Percentiles rank a stretch among this genome's conserved stretches.
Conservation (phyloP, 2,329 filamentous ascomycete genomes). For the Botrytis squamosa region DNA sequence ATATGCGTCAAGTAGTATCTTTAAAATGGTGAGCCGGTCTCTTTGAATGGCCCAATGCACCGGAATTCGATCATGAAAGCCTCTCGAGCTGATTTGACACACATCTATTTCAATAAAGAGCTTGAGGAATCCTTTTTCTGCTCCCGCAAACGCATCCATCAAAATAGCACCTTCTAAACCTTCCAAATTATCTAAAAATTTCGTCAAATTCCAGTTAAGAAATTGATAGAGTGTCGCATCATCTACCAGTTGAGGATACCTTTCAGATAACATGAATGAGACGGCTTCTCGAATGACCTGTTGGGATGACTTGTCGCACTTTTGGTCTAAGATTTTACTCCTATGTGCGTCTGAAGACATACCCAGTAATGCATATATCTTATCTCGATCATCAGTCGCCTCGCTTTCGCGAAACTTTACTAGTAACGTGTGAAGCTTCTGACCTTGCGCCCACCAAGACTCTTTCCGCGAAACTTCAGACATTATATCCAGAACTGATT, state of each 20-base stretch:
- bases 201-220: background rate
- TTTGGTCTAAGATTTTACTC: background rate
- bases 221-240: background rate
- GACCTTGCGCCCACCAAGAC: constrained; percentile 20
- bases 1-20: constrained; percentile 8
- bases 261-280: constrained; percentile 7
- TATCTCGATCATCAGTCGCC: constrained; percentile 24
- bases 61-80: constrained; percentile 13
- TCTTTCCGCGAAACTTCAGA: constrained; percentile 16
- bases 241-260: background rate
- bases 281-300: background rate
- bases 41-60: constrained; percentile 2
- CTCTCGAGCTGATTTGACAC: constrained; percentile 21
- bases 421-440: constrained; percentile 19
- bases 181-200: constrained; percentile 5
- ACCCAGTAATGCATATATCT: constrained; percentile 22
- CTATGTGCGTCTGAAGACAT: background rate
- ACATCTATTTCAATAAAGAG: constrained; percentile 18
- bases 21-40: background rate
- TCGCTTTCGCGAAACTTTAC: constrained; percentile 24
- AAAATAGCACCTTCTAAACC: background rate
- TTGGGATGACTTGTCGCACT: background rate
- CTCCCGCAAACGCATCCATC: background rate
- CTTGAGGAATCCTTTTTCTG: background rate
- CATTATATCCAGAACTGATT: constrained; percentile 26